These are phyloP conservation scores for Cutaneotrichosporon sp. DNA, from an alignment of 1,284 basidiomycete genomes.

Conservation along the genomic window DNA sequence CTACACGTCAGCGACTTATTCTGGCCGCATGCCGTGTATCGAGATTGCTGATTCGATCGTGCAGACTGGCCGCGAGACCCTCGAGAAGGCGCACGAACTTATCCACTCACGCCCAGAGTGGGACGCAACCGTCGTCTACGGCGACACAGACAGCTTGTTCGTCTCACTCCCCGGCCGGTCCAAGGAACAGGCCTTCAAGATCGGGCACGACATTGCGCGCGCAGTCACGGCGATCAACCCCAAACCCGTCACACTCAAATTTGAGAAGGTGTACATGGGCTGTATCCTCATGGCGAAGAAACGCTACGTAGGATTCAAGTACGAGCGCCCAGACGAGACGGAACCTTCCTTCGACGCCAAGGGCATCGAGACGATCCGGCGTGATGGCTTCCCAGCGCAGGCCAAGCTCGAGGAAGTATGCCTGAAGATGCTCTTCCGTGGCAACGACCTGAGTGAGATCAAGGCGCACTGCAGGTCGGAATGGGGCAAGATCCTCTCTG, in stretches of 20 bases:
- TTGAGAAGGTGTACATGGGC: slow-evolving; percentile 96
- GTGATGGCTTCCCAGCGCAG: slow-evolving; percentile 84
- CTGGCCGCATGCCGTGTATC: slow-evolving; percentile 96
- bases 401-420: slow-evolving; percentile 84
- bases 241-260: slow-evolving; percentile 88
- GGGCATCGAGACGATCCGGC: slow-evolving; percentile 92
- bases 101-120: slow-evolving; percentile 78
- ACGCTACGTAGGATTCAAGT: slow-evolving; percentile 94
- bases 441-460: slow-evolving; percentile 80
- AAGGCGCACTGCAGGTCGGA: slow-evolving; percentile 83
- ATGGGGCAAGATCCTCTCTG: slow-evolving; percentile 81
- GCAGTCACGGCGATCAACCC: slow-evolving; percentile 83
- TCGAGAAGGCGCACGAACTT: slow-evolving; percentile 85
- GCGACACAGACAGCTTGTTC: slow-evolving; percentile 97
- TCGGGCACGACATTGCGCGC: slow-evolving; percentile 89
- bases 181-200: slow-evolving; percentile 87
- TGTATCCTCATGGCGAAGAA: slow-evolving; percentile 95
- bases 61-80: slow-evolving; percentile 88
- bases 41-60: slow-evolving; percentile 98
- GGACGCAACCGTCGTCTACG: slow-evolving; percentile 91
- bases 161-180: slow-evolving; percentile 83
- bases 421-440: slow-evolving; percentile 86
- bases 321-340: slow-evolving; percentile 73
- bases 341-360: slow-evolving; percentile 91
- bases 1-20: slow-evolving; percentile 89